phyloP scores from a whole-genome alignment of 2,329 filamentous ascomycete species.

The Ophiocordyceps camponoti-rufipedis region DNA sequence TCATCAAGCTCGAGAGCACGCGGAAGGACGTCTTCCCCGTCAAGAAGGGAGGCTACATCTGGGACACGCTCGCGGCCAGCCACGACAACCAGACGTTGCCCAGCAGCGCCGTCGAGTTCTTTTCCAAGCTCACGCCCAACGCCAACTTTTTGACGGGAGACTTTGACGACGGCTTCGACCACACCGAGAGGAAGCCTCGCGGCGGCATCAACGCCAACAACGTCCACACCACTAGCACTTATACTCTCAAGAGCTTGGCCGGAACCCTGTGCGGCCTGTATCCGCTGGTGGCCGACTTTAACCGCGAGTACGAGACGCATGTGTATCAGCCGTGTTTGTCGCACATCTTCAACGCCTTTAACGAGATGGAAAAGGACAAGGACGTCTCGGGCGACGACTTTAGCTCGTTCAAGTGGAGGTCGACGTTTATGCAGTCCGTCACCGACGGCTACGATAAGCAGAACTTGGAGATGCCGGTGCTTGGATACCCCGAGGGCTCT shows the following conservation, averaged over 20 bases:
- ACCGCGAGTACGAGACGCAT: conserved; percentile 21
- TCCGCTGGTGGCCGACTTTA: conserved; percentile 22
- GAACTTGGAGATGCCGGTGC: conserved; percentile 10
- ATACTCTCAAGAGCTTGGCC: conserved; percentile 23
- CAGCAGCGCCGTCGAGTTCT: conserved; percentile 10
- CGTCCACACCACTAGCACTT: conserved; percentile 21
- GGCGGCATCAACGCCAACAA: conserved; percentile 22
- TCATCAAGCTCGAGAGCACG: conserved; percentile 24
- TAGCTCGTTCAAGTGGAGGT: conserved; percentile 12
- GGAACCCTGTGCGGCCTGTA: conserved; percentile 23
- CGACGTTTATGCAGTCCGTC: conserved; percentile 15
- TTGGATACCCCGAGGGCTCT: conserved; percentile 12
- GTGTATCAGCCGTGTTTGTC: conserved; percentile 27
- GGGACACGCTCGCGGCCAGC: conserved; percentile 14
- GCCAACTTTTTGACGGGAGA: conserved; percentile 16
- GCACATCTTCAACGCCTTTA: conserved; percentile 17
- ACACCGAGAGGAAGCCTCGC: conserved; percentile 9
- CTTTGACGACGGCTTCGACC: conserved; percentile 14
- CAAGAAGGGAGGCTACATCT: conserved; percentile 20
- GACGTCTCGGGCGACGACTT: conserved; percentile 4
- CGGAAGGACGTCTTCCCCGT: conserved; percentile 25
- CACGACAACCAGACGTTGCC: conserved; percentile 13
- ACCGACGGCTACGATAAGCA: conserved; percentile 16
- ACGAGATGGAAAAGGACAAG: conserved; percentile 4
- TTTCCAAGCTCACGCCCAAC: conserved; percentile 12